Evolutionary conservation across 352 stramenopile species (phyloP).

Genomic region (Globisporangium spiculum): DNA sequence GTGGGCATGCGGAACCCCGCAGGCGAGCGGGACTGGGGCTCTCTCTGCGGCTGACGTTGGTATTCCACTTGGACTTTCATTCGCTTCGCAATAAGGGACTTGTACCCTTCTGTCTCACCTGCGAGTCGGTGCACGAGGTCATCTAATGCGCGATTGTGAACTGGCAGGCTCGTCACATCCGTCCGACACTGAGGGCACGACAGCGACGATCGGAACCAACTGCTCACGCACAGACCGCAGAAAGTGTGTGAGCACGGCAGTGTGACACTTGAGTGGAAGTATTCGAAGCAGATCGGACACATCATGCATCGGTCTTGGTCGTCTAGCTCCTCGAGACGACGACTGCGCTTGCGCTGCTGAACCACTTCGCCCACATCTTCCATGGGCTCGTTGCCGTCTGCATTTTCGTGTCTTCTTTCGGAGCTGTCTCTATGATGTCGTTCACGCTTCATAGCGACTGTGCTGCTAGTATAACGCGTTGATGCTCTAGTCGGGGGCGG

Average conservation of each 20-base stretch:
- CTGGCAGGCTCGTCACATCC: slow-evolving; percentile 56
- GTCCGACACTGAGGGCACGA: slow-evolving; percentile 78
- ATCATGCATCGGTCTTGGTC: slow-evolving; percentile 73
- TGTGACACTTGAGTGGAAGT: slow-evolving; percentile 73
- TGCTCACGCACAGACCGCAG: slow-evolving; percentile 72
- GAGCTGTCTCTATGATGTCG: slow-evolving; percentile 18
- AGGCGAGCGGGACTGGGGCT: neutral
- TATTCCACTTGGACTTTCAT: slow-evolving; percentile 27
- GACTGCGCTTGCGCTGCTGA: slow-evolving; percentile 18
- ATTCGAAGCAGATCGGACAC: slow-evolving; percentile 82
- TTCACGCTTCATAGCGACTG: slow-evolving; percentile 24
- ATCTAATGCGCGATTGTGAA: slow-evolving; percentile 80
- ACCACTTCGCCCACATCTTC: slow-evolving; percentile 11
- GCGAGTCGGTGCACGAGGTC: slow-evolving; percentile 70
- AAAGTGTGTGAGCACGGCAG: slow-evolving; percentile 85
- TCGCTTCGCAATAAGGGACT: slow-evolving; percentile 36
- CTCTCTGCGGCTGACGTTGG: slow-evolving; percentile 9
- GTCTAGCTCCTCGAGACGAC: slow-evolving; percentile 20
- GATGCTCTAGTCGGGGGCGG: slow-evolving; percentile 10
- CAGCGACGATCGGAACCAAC: slow-evolving; percentile 74
- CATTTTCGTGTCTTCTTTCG: slow-evolving; percentile 7
- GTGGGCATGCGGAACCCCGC: slow-evolving; percentile 1
- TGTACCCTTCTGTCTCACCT: slow-evolving; percentile 61
- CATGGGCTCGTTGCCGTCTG: slow-evolving; percentile 11
- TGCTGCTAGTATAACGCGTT: slow-evolving; percentile 11